phyloP scores from a whole-genome alignment of 176 grass and related monocot species.

The Puccinellia tenuiflora region DNA sequence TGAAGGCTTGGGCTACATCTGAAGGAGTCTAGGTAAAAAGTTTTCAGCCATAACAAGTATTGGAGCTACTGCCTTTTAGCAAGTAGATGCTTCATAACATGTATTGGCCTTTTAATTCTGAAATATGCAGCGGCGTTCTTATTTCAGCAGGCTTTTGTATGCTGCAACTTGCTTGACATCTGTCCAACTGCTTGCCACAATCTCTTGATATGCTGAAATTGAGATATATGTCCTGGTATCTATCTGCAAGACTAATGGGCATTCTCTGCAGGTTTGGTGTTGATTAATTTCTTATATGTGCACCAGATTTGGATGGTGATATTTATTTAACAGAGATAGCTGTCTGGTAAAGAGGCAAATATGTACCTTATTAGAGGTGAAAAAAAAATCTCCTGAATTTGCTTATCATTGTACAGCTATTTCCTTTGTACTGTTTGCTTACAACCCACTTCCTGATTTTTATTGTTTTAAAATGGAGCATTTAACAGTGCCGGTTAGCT shows the following conservation, averaged over 20 bases:
- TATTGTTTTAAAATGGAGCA: neutral
- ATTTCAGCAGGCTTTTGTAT: constrained; percentile 11
- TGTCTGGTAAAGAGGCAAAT: neutral
- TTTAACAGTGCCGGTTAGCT: neutral
- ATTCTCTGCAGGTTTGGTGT: constrained; percentile 10
- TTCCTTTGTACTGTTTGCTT: too few species aligned
- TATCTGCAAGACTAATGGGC: constrained; percentile 2
- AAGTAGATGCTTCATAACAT: neutral
- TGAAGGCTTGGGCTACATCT: neutral
- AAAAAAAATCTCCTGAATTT: neutral
- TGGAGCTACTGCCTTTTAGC: neutral
- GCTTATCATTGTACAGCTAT: neutral
- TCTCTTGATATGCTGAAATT: neutral
- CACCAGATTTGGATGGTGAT: neutral
- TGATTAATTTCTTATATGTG: neutral
- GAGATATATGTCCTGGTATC: neutral
- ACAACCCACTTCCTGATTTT: neutral
- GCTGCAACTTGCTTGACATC: constrained; percentile 1
- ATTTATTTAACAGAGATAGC: neutral
- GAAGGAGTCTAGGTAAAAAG: neutral
- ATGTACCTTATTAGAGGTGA: neutral
- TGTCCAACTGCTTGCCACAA: neutral
- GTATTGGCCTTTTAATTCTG: constrained; percentile 7
- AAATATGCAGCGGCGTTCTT: neutral
- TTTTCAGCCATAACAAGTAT: neutral